phyloP scores from a whole-genome alignment of 306 rosid genomes.

The Lablab purpureus region DNA sequence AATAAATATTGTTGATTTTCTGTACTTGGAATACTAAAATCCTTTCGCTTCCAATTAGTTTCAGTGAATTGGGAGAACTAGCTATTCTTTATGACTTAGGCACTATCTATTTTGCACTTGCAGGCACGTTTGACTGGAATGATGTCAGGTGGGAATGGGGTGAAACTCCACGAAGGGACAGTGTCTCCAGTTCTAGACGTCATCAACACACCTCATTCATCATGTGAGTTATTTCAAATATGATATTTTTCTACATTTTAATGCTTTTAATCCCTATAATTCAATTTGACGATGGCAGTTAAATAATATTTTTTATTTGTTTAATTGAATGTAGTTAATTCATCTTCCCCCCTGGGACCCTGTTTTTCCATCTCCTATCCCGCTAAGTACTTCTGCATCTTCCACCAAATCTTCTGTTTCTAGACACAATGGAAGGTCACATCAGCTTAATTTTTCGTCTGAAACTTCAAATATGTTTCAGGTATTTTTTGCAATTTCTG shows the following conservation, averaged over 20 bases:
- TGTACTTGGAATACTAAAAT: slow-evolving; percentile 31
- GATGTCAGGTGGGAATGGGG: slow-evolving; percentile 94
- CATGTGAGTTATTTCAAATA: slow-evolving; percentile 59
- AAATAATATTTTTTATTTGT: slow-evolving; percentile 38
- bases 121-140: slow-evolving; percentile 97
- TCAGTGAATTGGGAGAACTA: slow-evolving; percentile 23
- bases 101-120: slow-evolving; percentile 25
- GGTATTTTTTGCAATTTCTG: slow-evolving; percentile 56
- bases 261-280: slow-evolving; percentile 28
- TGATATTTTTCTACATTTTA: slow-evolving; percentile 3
- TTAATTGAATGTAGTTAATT: too few relatives aligned
- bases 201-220: slow-evolving; percentile 70
- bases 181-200: slow-evolving; percentile 64
- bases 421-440: slow-evolving; percentile 72
- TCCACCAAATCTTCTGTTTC: slow-evolving; percentile 70
- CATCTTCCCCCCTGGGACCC: slow-evolving; percentile 98
- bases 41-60: slow-evolving; percentile 18
- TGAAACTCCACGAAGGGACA: slow-evolving; percentile 73
- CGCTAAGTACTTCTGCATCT: slow-evolving; percentile 90
- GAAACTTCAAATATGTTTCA: slow-evolving; percentile 58
- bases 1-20: slow-evolving; percentile 30
- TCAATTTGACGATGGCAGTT: slow-evolving; percentile 35
- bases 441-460: slow-evolving; percentile 61
- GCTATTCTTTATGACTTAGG: slow-evolving; percentile 34
- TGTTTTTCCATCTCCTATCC: slow-evolving; percentile 89